Conservation (phyloP, 208 protist genomes). For the Polymyxa betae region DNA sequence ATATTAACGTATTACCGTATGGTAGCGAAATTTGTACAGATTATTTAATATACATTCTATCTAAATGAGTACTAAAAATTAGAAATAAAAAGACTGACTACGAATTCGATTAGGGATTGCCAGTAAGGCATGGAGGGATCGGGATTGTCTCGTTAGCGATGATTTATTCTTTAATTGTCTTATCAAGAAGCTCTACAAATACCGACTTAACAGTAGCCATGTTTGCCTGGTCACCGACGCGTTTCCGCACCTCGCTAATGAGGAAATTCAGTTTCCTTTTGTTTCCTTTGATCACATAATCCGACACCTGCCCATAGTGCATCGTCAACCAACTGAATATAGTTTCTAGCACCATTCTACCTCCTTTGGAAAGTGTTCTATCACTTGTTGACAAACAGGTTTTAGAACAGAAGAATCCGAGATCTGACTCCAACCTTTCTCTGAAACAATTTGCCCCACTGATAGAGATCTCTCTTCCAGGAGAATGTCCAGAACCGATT, state of each 20-base stretch:
- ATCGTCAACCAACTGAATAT: background rate
- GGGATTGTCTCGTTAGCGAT: too few species aligned
- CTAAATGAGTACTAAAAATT: too few species aligned
- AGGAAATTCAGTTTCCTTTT: constrained; percentile 3
- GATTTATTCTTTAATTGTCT: background rate
- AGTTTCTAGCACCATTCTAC: background rate
- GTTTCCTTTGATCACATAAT: background rate
- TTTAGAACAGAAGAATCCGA: background rate
- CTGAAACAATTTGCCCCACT: background rate
- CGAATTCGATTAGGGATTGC: too few species aligned
- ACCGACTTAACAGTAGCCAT: background rate
- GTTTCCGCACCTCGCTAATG: background rate
- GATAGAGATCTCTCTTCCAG: background rate
- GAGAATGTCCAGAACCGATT: background rate
- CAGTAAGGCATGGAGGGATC: too few species aligned
- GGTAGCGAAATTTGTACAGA: too few species aligned
- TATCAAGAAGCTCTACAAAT: background rate
- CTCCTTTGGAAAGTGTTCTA: background rate
- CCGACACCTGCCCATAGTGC: background rate
- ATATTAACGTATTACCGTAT: too few species aligned
- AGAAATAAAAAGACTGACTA: too few species aligned
- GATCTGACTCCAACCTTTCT: background rate
- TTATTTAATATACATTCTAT: too few species aligned
- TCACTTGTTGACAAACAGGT: background rate
- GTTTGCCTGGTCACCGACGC: background rate